Evolutionary conservation across 371 early-diverging fungal species (phyloP), one percentile per base, ranked within the genome.

Genomic region (Quaeritorhiza haematococci): DNA sequence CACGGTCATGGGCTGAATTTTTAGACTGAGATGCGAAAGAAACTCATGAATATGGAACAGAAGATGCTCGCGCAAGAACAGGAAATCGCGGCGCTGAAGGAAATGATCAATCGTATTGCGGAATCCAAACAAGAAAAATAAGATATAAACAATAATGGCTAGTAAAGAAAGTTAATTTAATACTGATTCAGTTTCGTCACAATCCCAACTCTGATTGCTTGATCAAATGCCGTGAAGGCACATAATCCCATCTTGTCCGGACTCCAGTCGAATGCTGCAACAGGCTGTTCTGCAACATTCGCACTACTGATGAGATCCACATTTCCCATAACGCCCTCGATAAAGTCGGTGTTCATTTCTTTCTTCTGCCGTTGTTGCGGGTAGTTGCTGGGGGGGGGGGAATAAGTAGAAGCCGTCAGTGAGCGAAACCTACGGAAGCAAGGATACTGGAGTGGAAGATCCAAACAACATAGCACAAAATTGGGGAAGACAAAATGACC

Each of bases 211-310:
- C 76, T 55, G 6, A 81, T 56, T 3, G 67, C 60, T 57, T 81
- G 82, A 48, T 81, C 82, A 58, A 75, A 81, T 0, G 69, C 69
- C 7, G 78, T 53, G 54, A 73, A 77, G 17, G 58, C 77, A 55
- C 69, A 79, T 8, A 81, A 56, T 1, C 82, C 82, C 44, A 52
- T 55, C 62, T 79, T 79, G 54, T 81, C 82, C 7, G 69, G 63
- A 10, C 68, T 71, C 82, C 82, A 81, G 44, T 75, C 75, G 35
- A 81, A 68, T 0, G 67, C 50, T 1, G 70, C 59, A 28, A 81
- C 66, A 44, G 82, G 82, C 55, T 81, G 82, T 56, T 77, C 79
- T 6, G 82, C 79, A 0, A 76, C 62, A 7, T 33, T 52, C 7
- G 67, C 69, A 1, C 50, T 53, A 33, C 72, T 58, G 49, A 77